phyloP scores from a whole-genome alignment of 176 grass and related monocot species.

The Musa beccarii region DNA sequence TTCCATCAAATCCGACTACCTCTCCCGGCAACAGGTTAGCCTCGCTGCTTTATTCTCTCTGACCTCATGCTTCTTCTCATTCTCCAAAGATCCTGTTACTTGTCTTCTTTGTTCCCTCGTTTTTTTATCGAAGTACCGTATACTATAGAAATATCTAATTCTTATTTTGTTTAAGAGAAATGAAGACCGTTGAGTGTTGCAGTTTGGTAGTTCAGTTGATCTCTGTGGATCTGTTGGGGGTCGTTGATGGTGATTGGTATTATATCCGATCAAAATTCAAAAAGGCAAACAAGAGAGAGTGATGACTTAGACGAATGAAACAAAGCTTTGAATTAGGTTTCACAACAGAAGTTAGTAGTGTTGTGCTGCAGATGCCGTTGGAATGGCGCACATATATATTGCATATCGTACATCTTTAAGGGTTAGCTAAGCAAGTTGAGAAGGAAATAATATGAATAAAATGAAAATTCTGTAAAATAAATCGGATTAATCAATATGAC shows the following conservation, averaged over 20 bases:
- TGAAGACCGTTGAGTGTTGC: no score
- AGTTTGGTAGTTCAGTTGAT: background rate
- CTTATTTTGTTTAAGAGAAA: no score
- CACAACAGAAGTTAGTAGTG: no score
- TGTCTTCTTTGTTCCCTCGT: background rate
- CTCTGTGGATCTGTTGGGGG: background rate
- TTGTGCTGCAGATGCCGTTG: no score
- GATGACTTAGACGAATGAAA: no score
- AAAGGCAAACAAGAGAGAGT: no score
- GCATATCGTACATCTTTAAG: background rate
- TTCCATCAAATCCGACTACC: conserved; percentile 88
- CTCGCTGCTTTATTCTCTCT: background rate
- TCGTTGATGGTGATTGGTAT: background rate
- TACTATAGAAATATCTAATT: no score
- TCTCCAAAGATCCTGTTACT: background rate
- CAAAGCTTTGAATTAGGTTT: no score
- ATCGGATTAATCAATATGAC: background rate
- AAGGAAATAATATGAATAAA: background rate
- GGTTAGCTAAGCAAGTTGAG: background rate
- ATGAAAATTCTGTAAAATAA: background rate
- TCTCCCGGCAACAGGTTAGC: conserved; percentile 76
- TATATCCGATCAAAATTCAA: no score
- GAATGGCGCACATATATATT: background rate
- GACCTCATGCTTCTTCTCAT: background rate
- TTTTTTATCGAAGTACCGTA: background rate